Evolutionary conservation across 257 asterid genomes (phyloP), one percentile per base, ranked within the genome.

Genomic region (Buddleja alternifolia): DNA sequence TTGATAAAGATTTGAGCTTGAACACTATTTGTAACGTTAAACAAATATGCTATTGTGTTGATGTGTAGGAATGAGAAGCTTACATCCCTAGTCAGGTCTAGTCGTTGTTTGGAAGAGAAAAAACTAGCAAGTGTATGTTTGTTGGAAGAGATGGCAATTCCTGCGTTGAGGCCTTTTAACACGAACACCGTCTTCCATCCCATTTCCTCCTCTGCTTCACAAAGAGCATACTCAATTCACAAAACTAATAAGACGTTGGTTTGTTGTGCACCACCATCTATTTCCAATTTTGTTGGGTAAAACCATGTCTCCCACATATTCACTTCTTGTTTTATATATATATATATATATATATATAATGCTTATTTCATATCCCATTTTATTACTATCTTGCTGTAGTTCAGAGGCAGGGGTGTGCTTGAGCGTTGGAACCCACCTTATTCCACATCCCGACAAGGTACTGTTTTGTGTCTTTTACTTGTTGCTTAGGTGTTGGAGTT

Each of bases 391-490:
- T 60, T n/a, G n/a, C n/a, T 78, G 60, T 58, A 73, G 77, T 48
- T 75, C 73, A 66, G 86, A 84, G 72, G 77, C 73, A 57, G 88
- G 85, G 29, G 76, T 86, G 65, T 83, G 85, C 59, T 81, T 91
- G 50, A 63, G 75, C 56, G 85, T 91, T 70, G 95, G 93, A 50
- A 76, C 89, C 72, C 85, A 86, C 83, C 69, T 80, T 44, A 85
- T 91, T 71, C 97, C 97, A 25, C 97, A 91, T 60, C 97, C 97
- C 12, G 85, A 84, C 81, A 91, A 91, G 95, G 97, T 83, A 80
- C 52, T 29, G 15, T 25, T 63, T 23, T 51, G 7, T 42, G 25
- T 16, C 51, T 21, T 20, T 46, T 44, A 2, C 9, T 23, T 8
- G 21, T 70, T 20, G 15, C 15, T 25, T 24, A 8, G 0, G 5